Conservation (phyloP, 2,329 filamentous ascomycete species). For the Macrophomina tecta region DNA sequence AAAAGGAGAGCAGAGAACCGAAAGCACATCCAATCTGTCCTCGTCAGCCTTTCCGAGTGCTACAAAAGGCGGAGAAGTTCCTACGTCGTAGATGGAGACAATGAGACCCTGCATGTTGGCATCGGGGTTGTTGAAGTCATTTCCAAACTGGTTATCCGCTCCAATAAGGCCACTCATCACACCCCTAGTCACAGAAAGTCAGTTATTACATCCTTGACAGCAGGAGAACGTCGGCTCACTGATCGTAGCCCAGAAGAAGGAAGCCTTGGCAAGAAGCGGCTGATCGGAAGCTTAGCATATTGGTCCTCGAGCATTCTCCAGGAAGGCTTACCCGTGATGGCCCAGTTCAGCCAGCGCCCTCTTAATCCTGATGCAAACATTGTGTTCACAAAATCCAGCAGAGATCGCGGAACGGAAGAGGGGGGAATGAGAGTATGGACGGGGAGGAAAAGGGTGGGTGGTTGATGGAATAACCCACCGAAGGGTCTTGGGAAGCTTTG, state of each 20-base stretch:
- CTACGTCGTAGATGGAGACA: conserved; percentile 44
- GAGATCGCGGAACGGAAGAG: not conserved
- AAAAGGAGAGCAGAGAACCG: conserved; percentile 36
- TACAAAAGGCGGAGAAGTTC: conserved; percentile 35
- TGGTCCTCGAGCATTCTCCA: not conserved
- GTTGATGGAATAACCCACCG: not conserved
- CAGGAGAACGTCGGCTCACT: conserved; percentile 31
- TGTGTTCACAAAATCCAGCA: not conserved
- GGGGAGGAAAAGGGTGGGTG: not conserved
- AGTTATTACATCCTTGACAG: not conserved
- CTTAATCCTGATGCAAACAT: not conserved
- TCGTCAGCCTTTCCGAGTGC: conserved; percentile 38
- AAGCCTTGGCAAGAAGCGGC: conserved; percentile 33
- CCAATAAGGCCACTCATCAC: conserved; percentile 44
- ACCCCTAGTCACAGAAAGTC: conserved; percentile 33
- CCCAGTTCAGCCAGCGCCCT: conserved; percentile 18
- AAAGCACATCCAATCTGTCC: conserved; percentile 36
- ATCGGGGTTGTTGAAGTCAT: conserved; percentile 46
- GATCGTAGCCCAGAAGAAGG: conserved; percentile 37
- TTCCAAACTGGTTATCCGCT: conserved; percentile 49
- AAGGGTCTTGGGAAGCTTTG: not conserved
- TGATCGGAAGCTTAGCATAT: conserved; percentile 27
- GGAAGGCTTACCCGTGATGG: conserved; percentile 20
- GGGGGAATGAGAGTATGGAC: not conserved
- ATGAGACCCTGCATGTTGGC: conserved; percentile 46